phyloP scores from a whole-genome alignment of 2,329 filamentous ascomycete genomes.

The Cercospora nicotianae region DNA sequence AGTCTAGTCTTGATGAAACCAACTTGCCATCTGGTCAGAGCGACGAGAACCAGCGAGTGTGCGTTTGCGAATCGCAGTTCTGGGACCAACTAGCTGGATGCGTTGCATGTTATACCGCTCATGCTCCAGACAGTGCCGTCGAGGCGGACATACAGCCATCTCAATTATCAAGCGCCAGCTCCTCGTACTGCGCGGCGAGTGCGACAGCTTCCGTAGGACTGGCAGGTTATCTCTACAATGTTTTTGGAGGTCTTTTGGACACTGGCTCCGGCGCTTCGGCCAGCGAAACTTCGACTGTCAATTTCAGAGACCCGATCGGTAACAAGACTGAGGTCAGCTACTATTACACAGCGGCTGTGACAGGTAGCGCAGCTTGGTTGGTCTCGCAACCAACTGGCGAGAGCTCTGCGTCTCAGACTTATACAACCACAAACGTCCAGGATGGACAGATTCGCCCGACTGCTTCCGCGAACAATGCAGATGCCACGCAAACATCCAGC shows the following conservation, averaged over 20 bases:
- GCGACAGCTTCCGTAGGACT: slow-evolving; percentile 30
- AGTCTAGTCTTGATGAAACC: not conserved
- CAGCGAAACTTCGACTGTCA: slow-evolving; percentile 3
- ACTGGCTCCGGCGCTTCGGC: not conserved
- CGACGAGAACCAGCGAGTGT: slow-evolving; percentile 32
- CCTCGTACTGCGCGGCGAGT: slow-evolving; percentile 32
- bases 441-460: slow-evolving; percentile 25
- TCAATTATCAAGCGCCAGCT: slow-evolving; percentile 20
- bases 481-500: slow-evolving; percentile 1
- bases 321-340: slow-evolving; percentile 34
- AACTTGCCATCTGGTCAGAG: slow-evolving; percentile 13
- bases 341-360: slow-evolving; percentile 34
- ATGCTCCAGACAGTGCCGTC: slow-evolving; percentile 27
- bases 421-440: slow-evolving; percentile 14
- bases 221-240: slow-evolving; percentile 22
- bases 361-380: slow-evolving; percentile 28
- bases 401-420: slow-evolving; percentile 12
- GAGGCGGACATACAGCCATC: slow-evolving; percentile 5
- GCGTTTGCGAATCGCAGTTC: slow-evolving; percentile 34
- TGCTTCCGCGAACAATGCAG: slow-evolving; percentile 20
- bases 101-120: slow-evolving; percentile 28
- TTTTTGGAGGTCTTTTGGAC: slow-evolving; percentile 3
- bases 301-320: slow-evolving; percentile 32
- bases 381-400: slow-evolving; percentile 26
- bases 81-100: slow-evolving; percentile 28